Evolutionary conservation across 2,329 filamentous ascomycete genomes (phyloP), one percentile per base, ranked within the genome.

Genomic region (Sarocladium oryzae): DNA sequence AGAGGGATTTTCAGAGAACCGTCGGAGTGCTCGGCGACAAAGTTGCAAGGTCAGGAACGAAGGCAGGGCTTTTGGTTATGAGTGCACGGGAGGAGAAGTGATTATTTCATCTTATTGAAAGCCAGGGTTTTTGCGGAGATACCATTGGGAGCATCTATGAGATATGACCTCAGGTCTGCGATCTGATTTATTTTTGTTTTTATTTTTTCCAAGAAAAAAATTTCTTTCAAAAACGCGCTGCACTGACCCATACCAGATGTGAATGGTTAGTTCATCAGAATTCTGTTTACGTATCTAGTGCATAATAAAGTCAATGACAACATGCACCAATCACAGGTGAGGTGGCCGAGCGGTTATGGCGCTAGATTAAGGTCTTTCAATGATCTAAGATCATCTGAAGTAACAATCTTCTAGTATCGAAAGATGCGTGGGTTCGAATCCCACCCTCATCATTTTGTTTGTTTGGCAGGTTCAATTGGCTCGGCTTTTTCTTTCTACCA

Each of bases 401-500:
- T 33, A 32, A 30, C n/a, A 28, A 48, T 40, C 43, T 48, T 48
- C 43, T 48, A 48, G 43, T 48, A 48, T 48, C 43, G 43, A 48
- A 48, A 48, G 43, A 48, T 48, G 43, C 43, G 43, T 48, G 43
- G 43, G 43, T 48, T 48, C 43, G 43, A 48, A 48, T 48, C 43
- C 43, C 43, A 48, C 43, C 43, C 43, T 48, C 26, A 48, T 48
- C 43, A 48, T 18, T 21, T 33, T 20, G 11, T 48, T 48, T 48
- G 32, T 26, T 4, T n/a, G n/a, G n/a, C n/a, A n/a, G n/a, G n/a
- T n/a, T n/a, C n/a, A n/a, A n/a, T n/a, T n/a, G n/a, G n/a, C n/a
- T n/a, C 13, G n/a, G n/a, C 23, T 26, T 43, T 28, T n/a, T 28
- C 16, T 40, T 40, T 40, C 16, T 40, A n/a, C 33, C 16, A 5